These are phyloP conservation scores for Leccinum angustisporum DNA, from an alignment of 1,284 basidiomycete species.

Conservation along the genomic window DNA sequence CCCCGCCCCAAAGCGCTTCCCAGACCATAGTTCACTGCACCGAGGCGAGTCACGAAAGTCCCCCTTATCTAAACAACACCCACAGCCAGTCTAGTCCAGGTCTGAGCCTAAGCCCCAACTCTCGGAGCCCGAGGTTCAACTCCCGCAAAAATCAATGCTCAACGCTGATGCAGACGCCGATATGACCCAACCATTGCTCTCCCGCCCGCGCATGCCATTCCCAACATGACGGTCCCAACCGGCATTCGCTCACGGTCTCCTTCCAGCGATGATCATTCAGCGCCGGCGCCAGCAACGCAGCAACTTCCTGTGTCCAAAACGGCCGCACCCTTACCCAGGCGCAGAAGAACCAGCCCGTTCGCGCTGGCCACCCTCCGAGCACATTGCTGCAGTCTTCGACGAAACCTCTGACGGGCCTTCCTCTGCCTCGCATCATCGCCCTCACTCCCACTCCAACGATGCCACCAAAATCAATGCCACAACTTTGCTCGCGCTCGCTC, in stretches of 20 bases:
- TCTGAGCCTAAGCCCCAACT: no score
- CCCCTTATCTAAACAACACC: no score
- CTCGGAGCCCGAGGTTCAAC: no score
- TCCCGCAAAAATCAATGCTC: no score
- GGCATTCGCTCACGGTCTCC: background rate
- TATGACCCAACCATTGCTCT: no score
- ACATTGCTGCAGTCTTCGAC: background rate
- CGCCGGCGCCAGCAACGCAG: background rate
- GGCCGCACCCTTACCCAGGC: constrained; percentile 17
- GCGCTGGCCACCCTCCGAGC: constrained; percentile 33
- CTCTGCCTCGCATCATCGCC: background rate
- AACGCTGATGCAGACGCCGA: no score
- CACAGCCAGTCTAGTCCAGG: no score
- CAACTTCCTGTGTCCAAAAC: background rate
- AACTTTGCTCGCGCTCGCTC: background rate
- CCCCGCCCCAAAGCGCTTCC: no score
- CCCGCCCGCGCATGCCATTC: no score
- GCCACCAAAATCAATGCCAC: background rate
- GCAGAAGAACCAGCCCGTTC: background rate
- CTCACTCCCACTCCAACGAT: background rate
- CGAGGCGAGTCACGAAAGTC: no score
- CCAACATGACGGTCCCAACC: background rate
- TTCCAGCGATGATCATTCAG: background rate
- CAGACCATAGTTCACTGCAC: no score
- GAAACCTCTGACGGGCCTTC: background rate